Conservation (phyloP, 129 eudicot genomes). For the Tagetes erecta region DNA sequence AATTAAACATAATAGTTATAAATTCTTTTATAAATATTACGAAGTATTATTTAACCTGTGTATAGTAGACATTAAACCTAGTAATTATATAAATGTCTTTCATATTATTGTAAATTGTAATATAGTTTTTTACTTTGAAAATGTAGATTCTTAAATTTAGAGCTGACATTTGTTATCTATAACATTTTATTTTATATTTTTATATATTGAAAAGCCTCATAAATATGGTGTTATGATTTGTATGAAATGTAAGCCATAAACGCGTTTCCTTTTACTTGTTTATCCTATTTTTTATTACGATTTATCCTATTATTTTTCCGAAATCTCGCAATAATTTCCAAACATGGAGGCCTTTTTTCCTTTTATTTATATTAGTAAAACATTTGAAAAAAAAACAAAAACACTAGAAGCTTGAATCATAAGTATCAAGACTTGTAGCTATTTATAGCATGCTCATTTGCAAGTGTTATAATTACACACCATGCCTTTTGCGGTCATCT, state of each 20-base stretch:
- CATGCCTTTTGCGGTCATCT: slow-evolving; percentile 25
- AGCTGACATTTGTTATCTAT: not conserved
- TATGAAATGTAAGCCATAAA: slow-evolving; percentile 10
- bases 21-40: no score
- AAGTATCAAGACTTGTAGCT: slow-evolving; percentile 16
- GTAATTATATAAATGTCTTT: no score
- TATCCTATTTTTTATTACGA: not conserved
- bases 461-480: slow-evolving; percentile 24
- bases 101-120: no score
- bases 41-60: no score
- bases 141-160: no score
- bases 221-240: slow-evolving; percentile 8
- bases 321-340: slow-evolving; percentile 27
- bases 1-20: no score
- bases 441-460: slow-evolving; percentile 13
- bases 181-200: not conserved
- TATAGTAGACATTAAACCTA: no score
- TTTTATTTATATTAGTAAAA: not conserved
- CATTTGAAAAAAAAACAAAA: slow-evolving; percentile 8
- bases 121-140: no score
- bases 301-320: slow-evolving; percentile 19
- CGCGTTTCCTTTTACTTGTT: not conserved
- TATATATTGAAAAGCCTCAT: not conserved
- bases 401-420: slow-evolving; percentile 1
- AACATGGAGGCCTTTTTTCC: not conserved